Percentiles rank a stretch among this genome's conserved stretches.
Evolutionary conservation across 2,329 filamentous ascomycete species (phyloP).

Genomic region (Paraphaeosphaeria minitans): DNA sequence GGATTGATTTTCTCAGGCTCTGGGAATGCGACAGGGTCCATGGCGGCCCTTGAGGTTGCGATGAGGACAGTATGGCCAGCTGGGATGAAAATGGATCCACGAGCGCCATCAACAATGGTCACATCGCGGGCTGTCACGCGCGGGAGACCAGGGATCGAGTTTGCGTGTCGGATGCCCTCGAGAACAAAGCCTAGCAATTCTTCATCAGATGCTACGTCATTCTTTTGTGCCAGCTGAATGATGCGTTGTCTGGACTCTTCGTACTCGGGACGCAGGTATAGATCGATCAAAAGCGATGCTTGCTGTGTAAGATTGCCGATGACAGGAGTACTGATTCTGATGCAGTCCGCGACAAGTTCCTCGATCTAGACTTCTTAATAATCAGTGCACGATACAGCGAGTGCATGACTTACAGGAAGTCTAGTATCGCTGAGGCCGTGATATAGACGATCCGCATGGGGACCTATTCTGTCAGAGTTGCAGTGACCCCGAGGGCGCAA

Average conservation of each 20-base stretch:
- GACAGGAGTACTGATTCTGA: constrained; percentile 56
- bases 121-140: constrained; percentile 51
- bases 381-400: too few relatives aligned
- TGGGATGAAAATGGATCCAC: constrained; percentile 55
- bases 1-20: constrained; percentile 45
- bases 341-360: constrained; percentile 57
- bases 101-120: constrained; percentile 58
- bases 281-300: constrained; percentile 58
- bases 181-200: constrained; percentile 61
- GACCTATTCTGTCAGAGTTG: constrained; percentile 12
- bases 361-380: constrained; percentile 33
- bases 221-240: constrained; percentile 54
- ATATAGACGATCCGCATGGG: constrained; percentile 59
- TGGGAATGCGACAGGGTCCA: constrained; percentile 41
- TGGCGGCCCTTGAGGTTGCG: constrained; percentile 49
- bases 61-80: constrained; percentile 41
- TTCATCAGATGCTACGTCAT: constrained; percentile 59
- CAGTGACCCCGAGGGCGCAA: background rate
- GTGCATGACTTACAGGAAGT: constrained; percentile 35
- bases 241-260: constrained; percentile 59
- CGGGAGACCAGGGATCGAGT: constrained; percentile 58
- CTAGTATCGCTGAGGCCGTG: constrained; percentile 55
- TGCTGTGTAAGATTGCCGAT: constrained; percentile 60
- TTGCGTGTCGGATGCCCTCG: constrained; percentile 61
- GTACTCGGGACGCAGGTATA: constrained; percentile 58